Evolutionary conservation across 164 flowering plant species (phyloP).

Genomic region (Vitis vinifera): DNA sequence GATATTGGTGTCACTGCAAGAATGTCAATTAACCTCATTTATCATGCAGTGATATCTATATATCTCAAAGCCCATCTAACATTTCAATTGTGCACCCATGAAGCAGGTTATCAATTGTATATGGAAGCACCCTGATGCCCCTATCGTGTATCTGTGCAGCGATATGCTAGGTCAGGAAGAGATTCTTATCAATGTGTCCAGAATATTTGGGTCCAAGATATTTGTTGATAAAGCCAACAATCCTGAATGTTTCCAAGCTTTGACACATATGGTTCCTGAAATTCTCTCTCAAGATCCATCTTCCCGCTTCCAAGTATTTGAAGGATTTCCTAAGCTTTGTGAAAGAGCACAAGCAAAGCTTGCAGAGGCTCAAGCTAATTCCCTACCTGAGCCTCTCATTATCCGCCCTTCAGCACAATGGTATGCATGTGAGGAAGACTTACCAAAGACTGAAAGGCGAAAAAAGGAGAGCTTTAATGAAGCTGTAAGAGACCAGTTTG

Average conservation of each 20-base stretch:
- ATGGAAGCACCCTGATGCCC: slow-evolving; percentile 91
- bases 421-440: slow-evolving; percentile 65
- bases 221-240: slow-evolving; percentile 52
- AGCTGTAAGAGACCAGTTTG: slow-evolving; percentile 66
- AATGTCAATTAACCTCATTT: background rate
- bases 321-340: slow-evolving; percentile 62
- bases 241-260: slow-evolving; percentile 48
- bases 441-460: slow-evolving; percentile 28
- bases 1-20: background rate
- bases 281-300: slow-evolving; percentile 60
- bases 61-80: background rate
- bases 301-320: slow-evolving; percentile 72
- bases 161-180: slow-evolving; percentile 91
- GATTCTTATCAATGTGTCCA: slow-evolving; percentile 58
- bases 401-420: slow-evolving; percentile 89
- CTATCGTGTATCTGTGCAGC: slow-evolving; percentile 67
- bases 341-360: slow-evolving; percentile 67
- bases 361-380: slow-evolving; percentile 46
- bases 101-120: slow-evolving; percentile 82
- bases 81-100: slow-evolving; percentile 1
- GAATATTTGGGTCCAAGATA: slow-evolving; percentile 81
- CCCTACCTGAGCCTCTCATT: slow-evolving; percentile 71
- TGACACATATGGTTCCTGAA: slow-evolving; percentile 58
- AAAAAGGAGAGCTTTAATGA: slow-evolving; percentile 35
- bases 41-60: background rate